phyloP scores from a whole-genome alignment of 1,284 basidiomycete genomes.

The Sphagnurus paluster region DNA sequence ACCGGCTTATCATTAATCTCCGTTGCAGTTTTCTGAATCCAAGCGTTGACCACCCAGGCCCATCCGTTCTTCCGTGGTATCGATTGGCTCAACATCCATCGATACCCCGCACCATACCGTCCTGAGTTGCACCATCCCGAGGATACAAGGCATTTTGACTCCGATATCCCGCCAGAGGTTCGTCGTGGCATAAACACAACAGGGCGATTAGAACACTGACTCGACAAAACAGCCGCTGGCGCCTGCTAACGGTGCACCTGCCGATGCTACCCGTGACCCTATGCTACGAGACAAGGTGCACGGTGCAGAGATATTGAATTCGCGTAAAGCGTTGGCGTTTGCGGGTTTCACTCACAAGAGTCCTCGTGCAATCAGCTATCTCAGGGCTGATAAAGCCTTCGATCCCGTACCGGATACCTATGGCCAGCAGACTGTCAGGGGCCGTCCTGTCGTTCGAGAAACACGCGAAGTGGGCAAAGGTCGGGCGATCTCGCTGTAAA shows the following conservation, averaged over 20 bases:
- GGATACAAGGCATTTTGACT: conserved; percentile 90
- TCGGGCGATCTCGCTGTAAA: conserved; percentile 77
- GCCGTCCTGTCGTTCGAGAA: conserved; percentile 60
- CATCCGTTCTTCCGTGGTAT: conserved; percentile 89
- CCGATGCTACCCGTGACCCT: conserved; percentile 86
- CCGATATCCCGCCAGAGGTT: conserved; percentile 90
- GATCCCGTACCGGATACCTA: conserved; percentile 52
- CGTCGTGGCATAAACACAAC: conserved; percentile 31
- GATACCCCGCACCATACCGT: conserved; percentile 81
- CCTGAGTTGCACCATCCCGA: conserved; percentile 79
- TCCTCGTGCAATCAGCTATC: conserved; percentile 73
- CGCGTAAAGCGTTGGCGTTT: conserved; percentile 89
- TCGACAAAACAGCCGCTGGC: conserved; percentile 70
- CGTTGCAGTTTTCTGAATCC: conserved; percentile 19
- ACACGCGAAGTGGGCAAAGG: conserved; percentile 61
- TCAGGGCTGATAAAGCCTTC: conserved; percentile 71
- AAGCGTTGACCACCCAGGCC: conserved; percentile 41
- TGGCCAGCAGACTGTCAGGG: conserved; percentile 51
- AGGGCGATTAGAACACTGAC: conserved; percentile 22
- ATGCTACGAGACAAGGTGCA: conserved; percentile 83
- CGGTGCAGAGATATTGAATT: conserved; percentile 83
- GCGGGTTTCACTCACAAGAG: conserved; percentile 89
- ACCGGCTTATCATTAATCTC: conserved; percentile 8
- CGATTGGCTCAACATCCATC: conserved; percentile 83
- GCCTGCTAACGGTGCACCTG: conserved; percentile 82